Evolutionary conservation across 768 basidiomycete species (phyloP).

Genomic region (Ramaria sp.): DNA sequence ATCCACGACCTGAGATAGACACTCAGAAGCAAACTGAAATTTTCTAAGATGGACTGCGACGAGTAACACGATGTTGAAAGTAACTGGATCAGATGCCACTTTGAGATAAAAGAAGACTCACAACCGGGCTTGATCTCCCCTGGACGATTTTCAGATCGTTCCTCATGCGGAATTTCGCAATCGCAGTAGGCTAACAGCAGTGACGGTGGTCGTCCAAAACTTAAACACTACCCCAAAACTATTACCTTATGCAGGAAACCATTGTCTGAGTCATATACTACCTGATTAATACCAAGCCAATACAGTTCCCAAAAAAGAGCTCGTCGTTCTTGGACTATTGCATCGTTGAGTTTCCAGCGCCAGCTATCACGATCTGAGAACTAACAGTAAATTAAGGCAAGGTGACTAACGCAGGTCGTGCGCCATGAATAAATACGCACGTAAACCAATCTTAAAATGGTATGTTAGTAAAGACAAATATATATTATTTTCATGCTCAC

Average conservation of each 20-base stretch:
- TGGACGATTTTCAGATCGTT: neutral
- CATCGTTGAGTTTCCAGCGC: constrained; percentile 46
- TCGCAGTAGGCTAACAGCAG: constrained; percentile 15
- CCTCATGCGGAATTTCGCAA: constrained; percentile 16
- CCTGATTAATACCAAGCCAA: constrained; percentile 48
- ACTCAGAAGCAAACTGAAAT: constrained; percentile 3
- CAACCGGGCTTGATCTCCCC: constrained; percentile 9
- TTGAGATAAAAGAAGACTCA: neutral
- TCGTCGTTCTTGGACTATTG: constrained; percentile 35
- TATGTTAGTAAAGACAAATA: neutral
- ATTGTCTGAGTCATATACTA: constrained; percentile 17
- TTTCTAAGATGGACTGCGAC: constrained; percentile 8
- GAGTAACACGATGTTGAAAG: too few relatives aligned
- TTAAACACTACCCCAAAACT: constrained; percentile 15
- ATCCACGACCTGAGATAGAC: constrained; percentile 9
- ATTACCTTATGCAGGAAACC: neutral
- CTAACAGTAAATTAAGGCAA: neutral
- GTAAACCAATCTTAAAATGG: constrained; percentile 39
- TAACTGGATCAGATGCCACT: neutral
- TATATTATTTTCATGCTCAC: constrained; percentile 27
- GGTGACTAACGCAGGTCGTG: too few relatives aligned
- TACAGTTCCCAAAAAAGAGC: constrained; percentile 65
- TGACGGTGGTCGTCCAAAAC: constrained; percentile 18
- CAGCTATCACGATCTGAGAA: constrained; percentile 45
- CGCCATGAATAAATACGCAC: constrained; percentile 24